Base-by-base conservation (phyloP, 2,329 filamentous ascomycete species). In the Hirsutella thompsonii region DNA sequence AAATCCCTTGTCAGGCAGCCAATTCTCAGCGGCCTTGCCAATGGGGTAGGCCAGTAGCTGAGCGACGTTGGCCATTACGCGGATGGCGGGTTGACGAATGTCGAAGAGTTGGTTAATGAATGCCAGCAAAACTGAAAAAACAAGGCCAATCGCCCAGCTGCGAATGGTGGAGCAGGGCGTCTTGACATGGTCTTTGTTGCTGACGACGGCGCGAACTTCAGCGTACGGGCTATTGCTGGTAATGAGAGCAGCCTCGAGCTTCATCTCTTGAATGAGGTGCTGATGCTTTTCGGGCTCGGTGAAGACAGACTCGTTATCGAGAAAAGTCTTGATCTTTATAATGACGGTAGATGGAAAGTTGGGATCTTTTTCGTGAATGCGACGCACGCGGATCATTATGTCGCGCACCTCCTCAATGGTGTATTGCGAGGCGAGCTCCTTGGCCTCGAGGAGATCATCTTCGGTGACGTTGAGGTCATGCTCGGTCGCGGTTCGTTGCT, bases 61-160 rank as follows among this genome's bases (percentile, higher is more conserved):
- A 16, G 72, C 70, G 8, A 78, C 70, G 39, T 74, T 72, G 38
- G 69, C 61, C 46, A 67, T 64, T 50, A 79, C 69, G 14, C 57
- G 62, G 47, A 78, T 76, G 35, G 63, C 58, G 0, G 74, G 74
- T 45, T 70, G 66, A 9, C 73, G 70, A 43, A 77, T 69, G 39
- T 68, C 70, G 53, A 78, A 76, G 39, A 78, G 65, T 58, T 74
- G 70, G 49, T 78, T 76, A 50, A 69, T 60, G 40, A 70, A 70
- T 36, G 67, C 63, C 28, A 73, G 58, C 20, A 70, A 46, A 23
- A 65, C 57, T 8, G 68, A 64, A 44, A 75, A 76, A 34, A 63
- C 46, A n/a, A 72, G 52, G 14, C 72, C 72, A 26, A 76, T 70
- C 16, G 57, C 51, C 70, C 71, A 75, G 41, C 67, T 67, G 10